These are phyloP conservation scores for Penicillium malachiteum DNA, from an alignment of 495 filamentous ascomycete species.

Conservation along the genomic window DNA sequence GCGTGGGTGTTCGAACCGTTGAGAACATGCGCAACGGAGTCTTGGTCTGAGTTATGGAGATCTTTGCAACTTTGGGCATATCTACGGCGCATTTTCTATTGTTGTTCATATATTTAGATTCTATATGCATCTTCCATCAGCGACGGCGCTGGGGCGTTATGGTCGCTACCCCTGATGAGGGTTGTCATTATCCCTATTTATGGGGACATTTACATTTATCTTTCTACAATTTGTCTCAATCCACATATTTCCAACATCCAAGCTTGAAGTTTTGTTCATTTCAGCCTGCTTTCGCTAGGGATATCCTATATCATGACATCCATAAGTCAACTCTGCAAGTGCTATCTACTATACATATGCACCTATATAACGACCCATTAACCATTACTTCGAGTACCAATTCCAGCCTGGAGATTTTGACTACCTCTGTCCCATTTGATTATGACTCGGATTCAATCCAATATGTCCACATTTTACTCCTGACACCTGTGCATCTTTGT, in stretches of 20 bases:
- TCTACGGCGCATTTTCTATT: constrained; percentile 15
- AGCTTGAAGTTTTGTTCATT: background rate
- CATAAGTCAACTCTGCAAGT: no score
- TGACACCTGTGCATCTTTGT: no score
- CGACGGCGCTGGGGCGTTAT: constrained; percentile 42
- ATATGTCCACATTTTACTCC: background rate
- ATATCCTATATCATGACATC: no score
- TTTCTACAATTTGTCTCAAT: no score
- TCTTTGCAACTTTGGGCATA: constrained; percentile 14
- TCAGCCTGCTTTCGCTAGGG: background rate
- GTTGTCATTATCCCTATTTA: constrained; percentile 2
- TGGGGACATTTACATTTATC: background rate
- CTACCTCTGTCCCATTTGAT: background rate
- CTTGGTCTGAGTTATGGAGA: constrained; percentile 31
- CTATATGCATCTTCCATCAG: constrained; percentile 33
- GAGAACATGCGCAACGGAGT: constrained; percentile 54
- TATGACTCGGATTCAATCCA: background rate
- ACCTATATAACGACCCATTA: background rate
- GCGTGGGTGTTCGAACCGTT: constrained; percentile 52
- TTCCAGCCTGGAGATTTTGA: background rate
- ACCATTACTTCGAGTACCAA: background rate
- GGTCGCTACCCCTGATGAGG: background rate
- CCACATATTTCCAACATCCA: no score
- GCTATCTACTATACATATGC: no score
- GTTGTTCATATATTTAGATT: constrained; percentile 11